Evolutionary conservation across 139 green algal genomes (phyloP).

Genomic region (Coccomyxa sp.): DNA sequence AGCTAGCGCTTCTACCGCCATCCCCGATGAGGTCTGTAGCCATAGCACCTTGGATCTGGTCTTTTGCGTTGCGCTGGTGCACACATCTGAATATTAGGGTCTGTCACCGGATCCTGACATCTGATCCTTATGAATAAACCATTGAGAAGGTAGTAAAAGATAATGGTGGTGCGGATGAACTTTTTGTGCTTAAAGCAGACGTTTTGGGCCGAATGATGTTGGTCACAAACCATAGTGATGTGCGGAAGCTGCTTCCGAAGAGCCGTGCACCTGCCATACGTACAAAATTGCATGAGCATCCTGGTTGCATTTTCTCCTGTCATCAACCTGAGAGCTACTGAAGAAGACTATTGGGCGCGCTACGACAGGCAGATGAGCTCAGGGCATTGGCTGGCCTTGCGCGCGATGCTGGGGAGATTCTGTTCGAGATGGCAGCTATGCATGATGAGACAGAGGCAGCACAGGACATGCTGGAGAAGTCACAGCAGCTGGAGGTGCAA

Average conservation of each 20-base stretch:
- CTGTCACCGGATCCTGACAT: background rate
- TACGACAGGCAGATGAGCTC: slow-evolving; percentile 39
- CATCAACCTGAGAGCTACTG: too few species aligned
- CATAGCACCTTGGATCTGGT: background rate
- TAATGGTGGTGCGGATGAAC: too few species aligned
- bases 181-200: too few species aligned
- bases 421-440: slow-evolving; percentile 59
- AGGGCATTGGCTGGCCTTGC: slow-evolving; percentile 27
- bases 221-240: too few species aligned
- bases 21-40: background rate
- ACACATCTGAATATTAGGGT: background rate
- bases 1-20: background rate
- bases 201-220: too few species aligned
- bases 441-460: slow-evolving; percentile 29
- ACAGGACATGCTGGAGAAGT: slow-evolving; percentile 40
- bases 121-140: background rate
- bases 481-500: slow-evolving; percentile 34
- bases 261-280: too few species aligned
- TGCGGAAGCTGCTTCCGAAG: too few species aligned
- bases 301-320: too few species aligned
- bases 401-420: slow-evolving; percentile 41
- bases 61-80: background rate
- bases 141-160: background rate
- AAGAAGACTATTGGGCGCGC: too few species aligned
- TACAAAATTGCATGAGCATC: too few species aligned